phyloP scores from a whole-genome alignment of 1,284 basidiomycete genomes.

The Ganoderma boninense region DNA sequence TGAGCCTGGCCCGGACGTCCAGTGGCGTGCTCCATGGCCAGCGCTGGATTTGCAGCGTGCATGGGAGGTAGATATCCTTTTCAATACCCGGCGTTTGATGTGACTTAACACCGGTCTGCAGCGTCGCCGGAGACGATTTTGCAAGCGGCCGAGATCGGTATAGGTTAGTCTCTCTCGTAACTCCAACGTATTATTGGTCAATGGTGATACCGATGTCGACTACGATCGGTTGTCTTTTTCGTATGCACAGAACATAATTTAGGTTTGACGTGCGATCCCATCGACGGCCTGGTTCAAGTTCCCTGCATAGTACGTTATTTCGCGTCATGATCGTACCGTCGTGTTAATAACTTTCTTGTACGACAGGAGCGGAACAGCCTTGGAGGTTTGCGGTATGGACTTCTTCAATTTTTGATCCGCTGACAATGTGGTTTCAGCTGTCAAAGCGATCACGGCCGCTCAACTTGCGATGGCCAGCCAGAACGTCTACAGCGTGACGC shows the following conservation, averaged over 20 bases:
- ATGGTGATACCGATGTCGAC: background rate
- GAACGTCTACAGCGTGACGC: conserved; percentile 86
- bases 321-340: background rate
- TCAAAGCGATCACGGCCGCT: conserved; percentile 91
- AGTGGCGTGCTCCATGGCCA: conserved; percentile 94
- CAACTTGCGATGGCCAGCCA: conserved; percentile 93
- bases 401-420: background rate
- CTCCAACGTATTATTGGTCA: background rate
- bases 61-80: conserved; percentile 73
- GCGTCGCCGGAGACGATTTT: conserved; percentile 84
- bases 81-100: background rate
- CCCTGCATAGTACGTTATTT: conserved; percentile 83
- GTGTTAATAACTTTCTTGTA: background rate
- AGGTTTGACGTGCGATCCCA: conserved; percentile 92
- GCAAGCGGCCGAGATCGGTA: conserved; percentile 95
- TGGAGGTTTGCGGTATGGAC: conserved; percentile 60
- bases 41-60: conserved; percentile 92
- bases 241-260: conserved; percentile 77
- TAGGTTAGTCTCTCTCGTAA: conserved; percentile 59
- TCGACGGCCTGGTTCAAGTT: conserved; percentile 92
- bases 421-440: conserved; percentile 56
- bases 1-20: conserved; percentile 17
- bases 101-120: conserved; percentile 34
- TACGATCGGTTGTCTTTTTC: conserved; percentile 14
- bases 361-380: conserved; percentile 85